Evolutionary conservation across 345 rosid species (phyloP).

Genomic region (Erysimum cheiranthoides): DNA sequence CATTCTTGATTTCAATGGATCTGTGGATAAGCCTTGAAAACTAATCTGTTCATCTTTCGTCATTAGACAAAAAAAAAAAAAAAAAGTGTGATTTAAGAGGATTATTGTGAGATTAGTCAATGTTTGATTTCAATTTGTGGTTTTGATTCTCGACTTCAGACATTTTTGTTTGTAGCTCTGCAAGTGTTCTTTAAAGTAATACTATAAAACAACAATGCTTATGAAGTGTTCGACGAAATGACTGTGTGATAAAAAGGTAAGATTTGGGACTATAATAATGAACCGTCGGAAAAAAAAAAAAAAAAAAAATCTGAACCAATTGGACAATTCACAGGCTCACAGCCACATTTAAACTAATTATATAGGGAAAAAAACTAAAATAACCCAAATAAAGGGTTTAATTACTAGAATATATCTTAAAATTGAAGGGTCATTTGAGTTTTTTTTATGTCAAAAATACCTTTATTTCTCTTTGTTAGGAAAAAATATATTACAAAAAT

Average conservation of each 20-base stretch:
- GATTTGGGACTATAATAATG: background rate
- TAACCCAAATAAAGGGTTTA: too few relatives aligned
- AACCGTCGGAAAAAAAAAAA: too few relatives aligned
- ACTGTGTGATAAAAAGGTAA: background rate
- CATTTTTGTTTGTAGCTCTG: background rate
- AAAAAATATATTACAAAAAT: too few relatives aligned
- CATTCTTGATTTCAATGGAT: constrained; percentile 48
- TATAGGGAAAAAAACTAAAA: too few relatives aligned
- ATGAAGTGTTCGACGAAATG: constrained; percentile 22
- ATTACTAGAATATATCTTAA: too few relatives aligned
- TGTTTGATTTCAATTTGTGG: background rate
- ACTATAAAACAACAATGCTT: background rate
- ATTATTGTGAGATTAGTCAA: constrained; percentile 6
- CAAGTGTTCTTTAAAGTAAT: background rate
- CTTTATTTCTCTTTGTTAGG: too few relatives aligned
- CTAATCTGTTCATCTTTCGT: background rate
- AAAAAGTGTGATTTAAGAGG: background rate
- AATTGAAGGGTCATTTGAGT: too few relatives aligned
- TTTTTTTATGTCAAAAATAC: too few relatives aligned
- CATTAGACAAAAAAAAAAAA: background rate
- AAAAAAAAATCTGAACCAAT: too few relatives aligned
- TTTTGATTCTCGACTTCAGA: background rate
- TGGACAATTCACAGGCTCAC: too few relatives aligned
- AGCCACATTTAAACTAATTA: too few relatives aligned
- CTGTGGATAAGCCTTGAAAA: constrained; percentile 21